A percentile compares a stretch with the other conserved stretches of the same genome.
These are phyloP conservation scores for Boehmeria nivea DNA, from an alignment of 306 rosid species.

Conservation along the genomic window DNA sequence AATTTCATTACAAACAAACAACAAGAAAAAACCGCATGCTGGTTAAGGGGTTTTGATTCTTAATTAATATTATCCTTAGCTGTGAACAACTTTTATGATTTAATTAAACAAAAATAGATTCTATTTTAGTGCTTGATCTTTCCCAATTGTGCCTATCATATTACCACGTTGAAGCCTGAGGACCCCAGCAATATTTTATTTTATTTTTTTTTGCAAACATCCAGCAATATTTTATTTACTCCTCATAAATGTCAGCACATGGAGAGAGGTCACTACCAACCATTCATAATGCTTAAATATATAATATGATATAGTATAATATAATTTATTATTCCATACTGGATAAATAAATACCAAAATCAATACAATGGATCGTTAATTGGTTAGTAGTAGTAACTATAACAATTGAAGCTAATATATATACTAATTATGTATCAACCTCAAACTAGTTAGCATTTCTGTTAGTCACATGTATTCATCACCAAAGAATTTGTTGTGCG, in stretches of 20 bases:
- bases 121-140: not conserved
- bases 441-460: too few relatives aligned
- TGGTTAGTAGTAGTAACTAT: too few relatives aligned
- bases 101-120: conserved; percentile 3
- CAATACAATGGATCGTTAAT: too few relatives aligned
- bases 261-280: not conserved
- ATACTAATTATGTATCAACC: too few relatives aligned
- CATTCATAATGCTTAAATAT: not conserved
- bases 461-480: too few relatives aligned
- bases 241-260: conserved; percentile 12
- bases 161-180: conserved; percentile 5
- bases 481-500: too few relatives aligned
- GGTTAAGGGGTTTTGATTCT: not conserved
- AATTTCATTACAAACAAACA: not conserved
- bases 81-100: conserved; percentile 8
- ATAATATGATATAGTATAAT: not conserved
- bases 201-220: too few relatives aligned
- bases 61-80: conserved; percentile 7
- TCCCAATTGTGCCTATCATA: not conserved
- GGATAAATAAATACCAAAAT: too few relatives aligned
- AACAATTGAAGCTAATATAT: too few relatives aligned
- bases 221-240: not conserved
- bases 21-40: not conserved
- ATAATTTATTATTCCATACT: too few relatives aligned
- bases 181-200: not conserved